Conservation (phyloP, 2,329 filamentous ascomycete species). For the Pleomassaria siparia region DNA sequence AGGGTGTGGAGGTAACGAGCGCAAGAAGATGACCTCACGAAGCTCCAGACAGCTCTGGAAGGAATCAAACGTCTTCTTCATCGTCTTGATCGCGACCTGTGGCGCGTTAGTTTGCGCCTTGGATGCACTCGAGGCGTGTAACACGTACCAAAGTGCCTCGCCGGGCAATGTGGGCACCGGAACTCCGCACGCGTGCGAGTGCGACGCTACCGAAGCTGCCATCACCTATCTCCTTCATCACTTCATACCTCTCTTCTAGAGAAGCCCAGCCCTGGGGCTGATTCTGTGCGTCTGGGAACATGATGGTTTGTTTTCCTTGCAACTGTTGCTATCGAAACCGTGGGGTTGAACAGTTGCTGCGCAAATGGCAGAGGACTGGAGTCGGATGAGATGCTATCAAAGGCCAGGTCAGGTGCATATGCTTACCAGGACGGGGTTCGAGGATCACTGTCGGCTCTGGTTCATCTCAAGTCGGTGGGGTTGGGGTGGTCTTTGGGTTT, state of each 20-base stretch:
- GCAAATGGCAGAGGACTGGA: neutral
- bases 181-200: conserved; percentile 85
- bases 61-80: conserved; percentile 99
- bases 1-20: conserved; percentile 81
- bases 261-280: conserved; percentile 68
- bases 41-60: conserved; percentile 88
- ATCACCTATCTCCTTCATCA: conserved; percentile 97
- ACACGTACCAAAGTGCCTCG: conserved; percentile 85
- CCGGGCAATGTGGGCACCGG: conserved; percentile 83
- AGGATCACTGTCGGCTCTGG: conserved; percentile 14
- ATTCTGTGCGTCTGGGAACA: conserved; percentile 74
- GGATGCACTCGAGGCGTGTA: conserved; percentile 1
- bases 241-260: conserved; percentile 92
- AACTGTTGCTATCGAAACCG: conserved; percentile 13
- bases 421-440: conserved; percentile 3
- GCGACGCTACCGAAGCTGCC: conserved; percentile 97
- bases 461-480: conserved; percentile 35
- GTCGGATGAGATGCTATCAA: neutral
- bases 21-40: conserved; percentile 93
- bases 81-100: conserved; percentile 97
- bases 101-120: conserved; percentile 22
- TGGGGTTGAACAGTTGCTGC: neutral
- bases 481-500: conserved; percentile 7
- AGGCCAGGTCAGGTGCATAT: neutral
- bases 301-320: conserved; percentile 50